Base-by-base conservation (phyloP, 129 eudicot genomes). In the Flaveria trinervia region DNA sequence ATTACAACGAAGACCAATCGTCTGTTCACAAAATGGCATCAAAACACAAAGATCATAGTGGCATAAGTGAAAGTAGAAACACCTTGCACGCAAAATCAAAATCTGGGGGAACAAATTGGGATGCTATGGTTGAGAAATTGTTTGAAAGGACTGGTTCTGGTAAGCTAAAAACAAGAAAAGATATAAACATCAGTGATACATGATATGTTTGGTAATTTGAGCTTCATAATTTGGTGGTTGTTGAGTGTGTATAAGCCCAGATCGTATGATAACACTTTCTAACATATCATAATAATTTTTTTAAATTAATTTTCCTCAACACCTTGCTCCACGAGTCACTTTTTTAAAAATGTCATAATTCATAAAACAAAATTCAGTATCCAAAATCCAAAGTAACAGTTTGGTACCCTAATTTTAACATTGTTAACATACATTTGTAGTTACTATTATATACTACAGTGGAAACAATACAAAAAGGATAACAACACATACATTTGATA, bases 61-160 rank as follows among this genome's bases (percentile, higher is more conserved):
- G 22, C 20, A 17, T 26, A 60, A 28, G 64, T 18, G 83, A 66
- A 23, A 70, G 46, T 7, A 57, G 57, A 33, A 75, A 50, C 30
- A 56, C 81, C 18, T 65, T 77, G n/a, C 23, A 49, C 20, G 60
- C 59, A 7, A 79, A 50, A 2, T 39, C 66, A 11, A 39, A 48
- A 57, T 14, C 71, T 4, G 72, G 67, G 44, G 25, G 22, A 55
- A 70, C 85, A 16, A 83, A 86, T 66, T 92, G 98, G 98, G 56
- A 88, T 70, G 76, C 79, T 70, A 51, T 92, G 48, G 92, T 86
- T 39, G 85, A 78, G 66, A 88, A 55, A 84, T 79, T 88, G 57
- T 86, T 88, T 39, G 81, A 81, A 71, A 88, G 80, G 62, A 75
- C 83, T 7, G 88, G 81, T 23, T 81, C 88, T 1, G 92, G 82